Evolutionary conservation across 352 stramenopile genomes (phyloP), one percentile per base, ranked within the genome.

Genomic region (Phytopythium vexans): DNA sequence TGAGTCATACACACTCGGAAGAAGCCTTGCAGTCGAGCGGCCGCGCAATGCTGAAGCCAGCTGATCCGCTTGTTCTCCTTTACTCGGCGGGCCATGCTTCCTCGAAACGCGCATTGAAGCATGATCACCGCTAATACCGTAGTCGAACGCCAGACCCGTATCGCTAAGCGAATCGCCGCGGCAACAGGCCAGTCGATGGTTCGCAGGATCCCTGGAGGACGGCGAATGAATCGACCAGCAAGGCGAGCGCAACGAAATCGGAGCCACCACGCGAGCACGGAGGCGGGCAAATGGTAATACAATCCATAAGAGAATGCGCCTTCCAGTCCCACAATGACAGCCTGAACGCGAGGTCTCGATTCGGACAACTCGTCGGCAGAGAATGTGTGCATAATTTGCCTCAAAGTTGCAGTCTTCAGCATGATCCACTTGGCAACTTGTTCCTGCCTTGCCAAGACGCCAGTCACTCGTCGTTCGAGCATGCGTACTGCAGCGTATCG

Each of bases 251-350:
- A 64, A 15, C 38, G 43, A 49, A 79, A 74, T 32, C 50, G 52
- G 9, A 89, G 48, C 73, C 73, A 86, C 62, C 67, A 68, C 8
- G 69, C 34, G 4, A 87, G 1, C 14, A 82, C 38, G 7, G 58
- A 50, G 3, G 71, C 71, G 38, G 78, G 64, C 1, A 82, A 47
- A 12, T 66, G 55, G 6, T 67, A 70, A 39, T 68, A 65, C 16
- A 66, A 46, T 0, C 72, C 70, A 8, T 32, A 2, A 4, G 48
- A 35, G 8, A 39, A 45, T 7, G 9, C 40, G 0, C 1, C 9
- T 5, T 7, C 1, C 6, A 54, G 36, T 11, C 1, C 21, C 11
- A 4, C 36, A 36, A 27, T 37, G 6, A 27, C 36, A 2, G 15
- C 1, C 10, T 37, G 37, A 0, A 54, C 21, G 21, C 21, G 40